Base-by-base conservation (phyloP, 768 basidiomycete species). In the Gloeostereum incarnatum region DNA sequence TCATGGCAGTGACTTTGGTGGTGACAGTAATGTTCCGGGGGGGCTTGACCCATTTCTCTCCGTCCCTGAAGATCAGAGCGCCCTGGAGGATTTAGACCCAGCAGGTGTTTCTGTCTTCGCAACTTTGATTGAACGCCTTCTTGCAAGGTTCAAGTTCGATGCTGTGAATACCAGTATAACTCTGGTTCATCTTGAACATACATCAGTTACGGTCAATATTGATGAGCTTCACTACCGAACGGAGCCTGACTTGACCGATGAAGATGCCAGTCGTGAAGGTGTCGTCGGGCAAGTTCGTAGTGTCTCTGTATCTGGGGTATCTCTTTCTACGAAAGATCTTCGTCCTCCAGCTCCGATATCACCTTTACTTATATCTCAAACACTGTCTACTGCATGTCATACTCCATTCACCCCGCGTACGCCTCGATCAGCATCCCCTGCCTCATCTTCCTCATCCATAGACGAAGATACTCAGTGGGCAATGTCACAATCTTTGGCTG, bases 91-190 rank as follows among this genome's bases (percentile, higher is more conserved):
- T 35, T 50, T 58, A 19, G 81, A 87, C 45, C 79, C 82, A 29
- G 69, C 71, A 20, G 89, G 86, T 13, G 77, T 90, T 18, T 86
- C 86, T 11, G 62, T 92, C 35, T 82, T 92, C 54, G 78, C 90
- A 20, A 72, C 73, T 33, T 69, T 92, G 39, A 78, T 91, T 33
- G 88, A 91, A 51, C 69, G 78, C 20, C 62, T 92, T 9, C 72
- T 92, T 20, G 71, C 84, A 11, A 73, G 81, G 44, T 85, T 92
- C 52, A 77, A 84, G 43, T 83, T 88, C 50, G 78, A 82, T 47
- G 82, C 78, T 10, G 51, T 66, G 19, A 77, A 88, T 51, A 74
- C 77, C 25, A 74, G 63, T 49, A 61, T 91, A 40, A 81, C 81
- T 1, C 45, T 91, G 24, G 60, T 86, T n/a, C 71, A 82, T 51